phyloP scores from a whole-genome alignment of 2,329 filamentous ascomycete genomes.

The Colletotrichum sp. region DNA sequence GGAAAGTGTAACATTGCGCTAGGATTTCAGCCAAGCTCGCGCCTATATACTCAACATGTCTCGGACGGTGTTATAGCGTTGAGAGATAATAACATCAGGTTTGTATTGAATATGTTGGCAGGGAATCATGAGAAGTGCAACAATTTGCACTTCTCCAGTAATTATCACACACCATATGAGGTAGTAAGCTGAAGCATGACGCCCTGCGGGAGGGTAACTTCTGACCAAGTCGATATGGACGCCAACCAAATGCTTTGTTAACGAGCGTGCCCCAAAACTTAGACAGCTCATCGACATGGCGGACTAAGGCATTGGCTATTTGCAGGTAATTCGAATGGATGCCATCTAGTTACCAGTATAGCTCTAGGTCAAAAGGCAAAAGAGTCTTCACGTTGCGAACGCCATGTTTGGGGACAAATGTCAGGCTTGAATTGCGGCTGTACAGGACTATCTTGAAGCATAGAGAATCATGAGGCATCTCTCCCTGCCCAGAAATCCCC shows the following conservation, averaged over 20 bases:
- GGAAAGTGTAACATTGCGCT: too few relatives aligned
- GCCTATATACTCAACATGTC: too few relatives aligned
- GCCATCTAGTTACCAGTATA: not conserved
- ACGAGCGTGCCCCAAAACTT: too few relatives aligned
- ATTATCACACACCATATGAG: not conserved
- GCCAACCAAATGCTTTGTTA: not conserved
- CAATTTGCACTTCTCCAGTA: not conserved
- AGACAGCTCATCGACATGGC: too few relatives aligned
- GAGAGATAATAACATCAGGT: too few relatives aligned
- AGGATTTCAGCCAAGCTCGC: too few relatives aligned
- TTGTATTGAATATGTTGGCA: too few relatives aligned
- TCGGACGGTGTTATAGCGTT: too few relatives aligned
- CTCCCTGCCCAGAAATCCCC: slow-evolving; percentile 35
- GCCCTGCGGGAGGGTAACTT: not conserved
- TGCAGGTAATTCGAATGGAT: not conserved
- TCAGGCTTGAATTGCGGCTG: slow-evolving; percentile 40
- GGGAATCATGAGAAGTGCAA: too few relatives aligned
- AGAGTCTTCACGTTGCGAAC: not conserved
- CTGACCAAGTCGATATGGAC: not conserved
- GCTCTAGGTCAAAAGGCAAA: not conserved
- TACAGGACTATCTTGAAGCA: slow-evolving; percentile 22
- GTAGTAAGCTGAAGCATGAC: not conserved
- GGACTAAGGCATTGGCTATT: not conserved
- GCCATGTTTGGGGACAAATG: slow-evolving; percentile 26
- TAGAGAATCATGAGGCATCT: slow-evolving; percentile 36